Conservation (phyloP, 441 rosid species). For the Cnidoscolus chayamansa region DNA sequence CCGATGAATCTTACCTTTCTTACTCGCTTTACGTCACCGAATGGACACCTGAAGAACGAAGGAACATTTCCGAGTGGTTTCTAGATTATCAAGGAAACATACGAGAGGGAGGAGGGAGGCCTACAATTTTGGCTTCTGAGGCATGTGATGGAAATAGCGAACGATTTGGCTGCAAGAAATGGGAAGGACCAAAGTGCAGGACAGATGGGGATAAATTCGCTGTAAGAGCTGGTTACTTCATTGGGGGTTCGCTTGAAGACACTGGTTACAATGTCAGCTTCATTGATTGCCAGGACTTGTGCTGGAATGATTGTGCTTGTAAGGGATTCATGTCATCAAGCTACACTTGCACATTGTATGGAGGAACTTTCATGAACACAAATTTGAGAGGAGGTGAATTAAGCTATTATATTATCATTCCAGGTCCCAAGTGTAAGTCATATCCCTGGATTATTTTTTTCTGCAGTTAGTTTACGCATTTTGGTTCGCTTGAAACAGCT, state of each 20-base stretch:
- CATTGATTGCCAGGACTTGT: constrained; percentile 5
- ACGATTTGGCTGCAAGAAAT: constrained; percentile 7
- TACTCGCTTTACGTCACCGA: background rate
- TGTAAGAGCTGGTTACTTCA: background rate
- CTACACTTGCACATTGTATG: background rate
- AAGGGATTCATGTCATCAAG: background rate
- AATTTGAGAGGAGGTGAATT: background rate
- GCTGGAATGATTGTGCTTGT: constrained; percentile 13
- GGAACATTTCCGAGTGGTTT: constrained; percentile 2
- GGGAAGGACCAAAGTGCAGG: constrained; percentile 20
- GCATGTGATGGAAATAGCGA: constrained; percentile 9
- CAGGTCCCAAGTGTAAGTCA: background rate
- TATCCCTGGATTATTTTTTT: background rate
- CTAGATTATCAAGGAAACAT: constrained; percentile 2
- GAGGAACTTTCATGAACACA: background rate
- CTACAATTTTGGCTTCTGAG: background rate
- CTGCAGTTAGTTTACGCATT: background rate
- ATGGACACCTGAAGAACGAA: background rate
- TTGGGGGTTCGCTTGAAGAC: background rate
- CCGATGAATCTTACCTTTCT: constrained; percentile 1
- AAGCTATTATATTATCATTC: constrained; percentile 5
- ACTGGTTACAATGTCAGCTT: background rate
- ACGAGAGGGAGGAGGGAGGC: background rate
- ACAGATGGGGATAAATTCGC: constrained; percentile 1
- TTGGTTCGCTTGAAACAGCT: too few relatives aligned